Evolutionary conservation across 305 asterid species (phyloP).

Genomic region (Caryopteris hybrid): DNA sequence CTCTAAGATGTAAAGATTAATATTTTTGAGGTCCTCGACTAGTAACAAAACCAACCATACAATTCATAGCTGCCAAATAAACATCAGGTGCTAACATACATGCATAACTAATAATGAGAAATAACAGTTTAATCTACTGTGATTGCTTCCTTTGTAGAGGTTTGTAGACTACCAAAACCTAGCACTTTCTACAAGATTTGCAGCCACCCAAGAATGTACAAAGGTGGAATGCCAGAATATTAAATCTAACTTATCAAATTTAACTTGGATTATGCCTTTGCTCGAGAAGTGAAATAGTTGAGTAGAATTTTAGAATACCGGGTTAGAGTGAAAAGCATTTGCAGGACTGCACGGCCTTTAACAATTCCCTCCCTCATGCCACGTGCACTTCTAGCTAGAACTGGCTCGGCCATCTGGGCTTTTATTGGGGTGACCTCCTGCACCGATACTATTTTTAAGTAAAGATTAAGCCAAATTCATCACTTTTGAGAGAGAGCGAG

Average conservation of each 20-base stretch:
- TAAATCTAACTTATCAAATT: background rate
- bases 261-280: slow-evolving; percentile 36
- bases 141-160: background rate
- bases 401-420: slow-evolving; percentile 37
- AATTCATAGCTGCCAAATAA: background rate
- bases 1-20: background rate
- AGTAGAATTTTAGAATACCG: slow-evolving; percentile 41
- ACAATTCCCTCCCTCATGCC: slow-evolving; percentile 59
- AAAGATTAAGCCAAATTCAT: slow-evolving; percentile 48
- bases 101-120: slow-evolving; percentile 2
- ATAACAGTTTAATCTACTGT: background rate
- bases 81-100: slow-evolving; percentile 1
- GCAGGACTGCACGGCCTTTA: slow-evolving; percentile 56
- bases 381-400: slow-evolving; percentile 62
- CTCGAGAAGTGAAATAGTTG: slow-evolving; percentile 47
- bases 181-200: background rate
- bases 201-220: slow-evolving; percentile 13
- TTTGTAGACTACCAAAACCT: background rate
- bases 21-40: background rate
- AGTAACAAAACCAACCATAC: background rate
- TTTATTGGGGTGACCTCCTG: slow-evolving; percentile 52
- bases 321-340: slow-evolving; percentile 51
- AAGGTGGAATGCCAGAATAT: background rate
- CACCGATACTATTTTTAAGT: slow-evolving; percentile 61
- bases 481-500: slow-evolving; percentile 1